Evolutionary conservation across 805 yeast species (phyloP).

Genomic region (Myxozyma neglecta): DNA sequence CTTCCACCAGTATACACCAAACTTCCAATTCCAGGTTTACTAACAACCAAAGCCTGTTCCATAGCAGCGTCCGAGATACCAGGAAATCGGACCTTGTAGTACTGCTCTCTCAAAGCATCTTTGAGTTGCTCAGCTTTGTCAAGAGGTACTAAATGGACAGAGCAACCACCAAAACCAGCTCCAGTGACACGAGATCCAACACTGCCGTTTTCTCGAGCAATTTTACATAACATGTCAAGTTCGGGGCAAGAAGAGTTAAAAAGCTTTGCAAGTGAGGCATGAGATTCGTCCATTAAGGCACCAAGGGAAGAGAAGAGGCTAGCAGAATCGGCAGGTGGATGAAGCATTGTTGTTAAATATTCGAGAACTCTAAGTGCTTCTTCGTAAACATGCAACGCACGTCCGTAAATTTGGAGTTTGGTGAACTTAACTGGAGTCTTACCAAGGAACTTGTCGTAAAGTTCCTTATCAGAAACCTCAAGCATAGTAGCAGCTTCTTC

Average conservation of each 20-base stretch:
- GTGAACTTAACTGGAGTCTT: conserved; percentile 59
- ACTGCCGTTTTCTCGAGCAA: conserved; percentile 59
- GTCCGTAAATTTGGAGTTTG: conserved; percentile 52
- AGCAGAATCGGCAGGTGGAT: conserved; percentile 13
- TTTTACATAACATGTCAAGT: conserved; percentile 52
- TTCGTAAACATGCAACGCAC: conserved; percentile 63
- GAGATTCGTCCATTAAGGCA: conserved; percentile 58
- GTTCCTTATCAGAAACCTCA: conserved; percentile 47
- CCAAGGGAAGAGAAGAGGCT: conserved; percentile 49
- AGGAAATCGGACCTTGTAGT: conserved; percentile 54
- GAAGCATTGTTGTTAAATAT: conserved; percentile 47
- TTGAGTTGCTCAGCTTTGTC: conserved; percentile 45
- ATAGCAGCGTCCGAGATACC: conserved; percentile 48
- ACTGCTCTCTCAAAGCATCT: conserved; percentile 50
- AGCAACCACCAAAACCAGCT: conserved; percentile 77
- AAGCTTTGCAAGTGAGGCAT: conserved; percentile 49
- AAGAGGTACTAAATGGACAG: conserved; percentile 55
- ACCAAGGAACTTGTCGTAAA: conserved; percentile 48
- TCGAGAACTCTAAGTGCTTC: conserved; percentile 62
- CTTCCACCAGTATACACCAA: conserved; percentile 12
- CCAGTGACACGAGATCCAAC: conserved; percentile 71
- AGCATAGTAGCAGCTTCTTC: conserved; percentile 50
- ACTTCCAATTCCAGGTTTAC: conserved; percentile 49
- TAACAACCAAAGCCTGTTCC: conserved; percentile 53
- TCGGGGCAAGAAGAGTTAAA: conserved; percentile 60